phyloP scores from a whole-genome alignment of 768 basidiomycete genomes.

The Tubosaeta sp. region DNA sequence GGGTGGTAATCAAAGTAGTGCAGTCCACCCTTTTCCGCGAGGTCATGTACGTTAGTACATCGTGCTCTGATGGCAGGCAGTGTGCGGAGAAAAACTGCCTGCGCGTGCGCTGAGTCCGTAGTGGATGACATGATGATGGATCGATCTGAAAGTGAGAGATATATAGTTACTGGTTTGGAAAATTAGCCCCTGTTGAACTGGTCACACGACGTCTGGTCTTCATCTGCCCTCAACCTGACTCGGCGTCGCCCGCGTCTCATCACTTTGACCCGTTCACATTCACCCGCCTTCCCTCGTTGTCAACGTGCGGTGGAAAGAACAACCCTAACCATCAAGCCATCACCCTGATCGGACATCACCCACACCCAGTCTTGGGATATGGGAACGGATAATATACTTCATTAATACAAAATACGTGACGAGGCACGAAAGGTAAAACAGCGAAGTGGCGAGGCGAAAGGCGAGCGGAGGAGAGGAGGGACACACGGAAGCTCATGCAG shows the following conservation, averaged over 20 bases:
- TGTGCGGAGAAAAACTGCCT: constrained; percentile 70
- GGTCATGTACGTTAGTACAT: constrained; percentile 71
- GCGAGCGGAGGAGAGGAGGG: not conserved
- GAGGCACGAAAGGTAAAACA: not conserved
- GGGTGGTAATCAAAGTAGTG: constrained; percentile 86
- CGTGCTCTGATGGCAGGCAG: constrained; percentile 88
- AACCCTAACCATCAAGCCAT: not conserved
- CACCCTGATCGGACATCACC: constrained; percentile 8
- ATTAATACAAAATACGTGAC: constrained; percentile 12
- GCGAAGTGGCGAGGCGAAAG: not conserved
- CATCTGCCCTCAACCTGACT: constrained; percentile 20
- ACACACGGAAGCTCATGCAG: not conserved
- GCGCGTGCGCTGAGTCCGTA: constrained; percentile 13
- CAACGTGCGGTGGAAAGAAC: constrained; percentile 12
- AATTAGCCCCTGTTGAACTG: not conserved
- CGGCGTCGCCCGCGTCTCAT: not conserved
- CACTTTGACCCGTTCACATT: not conserved
- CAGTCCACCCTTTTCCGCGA: constrained; percentile 70
- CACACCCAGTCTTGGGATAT: not conserved
- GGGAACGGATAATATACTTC: constrained; percentile 18
- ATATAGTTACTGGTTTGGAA: not conserved
- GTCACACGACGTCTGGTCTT: not conserved
- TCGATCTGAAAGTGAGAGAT: not conserved
- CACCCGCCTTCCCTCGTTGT: constrained; percentile 19
- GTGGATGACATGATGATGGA: constrained; percentile 1